Percentiles rank a stretch among this genome's conserved stretches.
Conservation (phyloP, 116 monocot genomes). For the Cymodocea nodosa region DNA sequence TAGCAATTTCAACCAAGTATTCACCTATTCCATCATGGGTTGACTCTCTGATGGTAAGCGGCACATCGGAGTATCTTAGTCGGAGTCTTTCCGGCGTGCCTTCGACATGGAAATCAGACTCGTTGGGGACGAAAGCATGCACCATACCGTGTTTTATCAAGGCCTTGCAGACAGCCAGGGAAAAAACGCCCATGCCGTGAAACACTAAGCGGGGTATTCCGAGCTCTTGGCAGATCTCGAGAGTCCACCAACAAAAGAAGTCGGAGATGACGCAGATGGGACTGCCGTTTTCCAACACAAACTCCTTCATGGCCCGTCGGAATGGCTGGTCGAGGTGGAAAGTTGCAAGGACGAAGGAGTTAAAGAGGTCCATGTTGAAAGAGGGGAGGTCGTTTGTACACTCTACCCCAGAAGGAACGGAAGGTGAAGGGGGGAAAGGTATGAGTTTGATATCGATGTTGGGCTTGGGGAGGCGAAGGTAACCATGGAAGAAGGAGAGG, state of each 20-base stretch:
- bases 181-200: conserved; percentile 27
- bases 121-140: neutral
- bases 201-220: conserved; percentile 25
- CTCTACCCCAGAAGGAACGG: conserved; percentile 17
- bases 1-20: neutral
- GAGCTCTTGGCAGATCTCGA: conserved; percentile 12
- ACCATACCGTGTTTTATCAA: neutral
- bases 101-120: conserved; percentile 14
- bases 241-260: conserved; percentile 34
- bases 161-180: conserved; percentile 15
- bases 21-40: neutral
- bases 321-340: conserved; percentile 14
- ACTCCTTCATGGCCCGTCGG: conserved; percentile 1
- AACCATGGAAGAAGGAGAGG: conserved; percentile 12
- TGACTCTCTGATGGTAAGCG: neutral
- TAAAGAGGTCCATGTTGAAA: conserved; percentile 9
- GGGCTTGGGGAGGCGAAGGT: conserved; percentile 9
- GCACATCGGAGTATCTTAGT: conserved; percentile 16
- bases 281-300: neutral
- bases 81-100: conserved; percentile 9
- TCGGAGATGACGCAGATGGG: conserved; percentile 38
- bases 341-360: conserved; percentile 18
- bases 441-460: conserved; percentile 16
- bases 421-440: conserved; percentile 17
- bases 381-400: conserved; percentile 34